Base-by-base conservation (phyloP, 1,139 yeast genomes). In the Yamadazyma sp. region DNA sequence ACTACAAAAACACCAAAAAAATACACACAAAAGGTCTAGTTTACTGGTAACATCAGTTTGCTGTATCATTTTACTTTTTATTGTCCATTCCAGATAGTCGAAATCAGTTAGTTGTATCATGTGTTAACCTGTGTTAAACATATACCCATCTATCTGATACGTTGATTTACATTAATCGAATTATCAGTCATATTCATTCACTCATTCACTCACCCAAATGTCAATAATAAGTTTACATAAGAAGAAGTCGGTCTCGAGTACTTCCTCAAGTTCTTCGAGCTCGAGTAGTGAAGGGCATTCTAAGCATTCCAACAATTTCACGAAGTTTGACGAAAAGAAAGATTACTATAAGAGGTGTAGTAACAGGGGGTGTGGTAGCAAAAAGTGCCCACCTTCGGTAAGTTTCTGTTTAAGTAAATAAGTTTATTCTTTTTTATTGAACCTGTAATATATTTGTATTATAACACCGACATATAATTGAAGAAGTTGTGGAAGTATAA, bases 281-380 rank as follows among this genome's bases (percentile, higher is more conserved):
- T 31, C 33, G 9, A 41, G 37, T 31, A 24, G 37, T 27, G 40
- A 38, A 15, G 38, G 23, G n/a, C 25, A 23, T 33, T 32, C 34
- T 14, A 43, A 43, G 12, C 51, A 48, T 42, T 40, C 45, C 3
- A 48, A 46, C 29, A 48, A 42, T 31, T 49, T 49, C 37, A 39
- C 44, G 10, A 49, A 47, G 33, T 68, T 68, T 51, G 74, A 68
- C 47, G 74, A 68, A 45, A 68, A 68, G 59, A 65, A 70, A 52
- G 76, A 70, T 51, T 70, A 70, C 48, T 61, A 53, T 21, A 65
- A 64, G 45, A 59, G 76, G 44, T 70, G 75, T 53, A 50, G 49
- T 41, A 49, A 52, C 32, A 45, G 45, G 33, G 37, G 37, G 18
- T 37, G 45, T 26, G 13, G 17, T 27, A 44, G 45, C 24, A 53